phyloP scores from a whole-genome alignment of 1,139 yeast species.

The Kodamaea fungicola region DNA sequence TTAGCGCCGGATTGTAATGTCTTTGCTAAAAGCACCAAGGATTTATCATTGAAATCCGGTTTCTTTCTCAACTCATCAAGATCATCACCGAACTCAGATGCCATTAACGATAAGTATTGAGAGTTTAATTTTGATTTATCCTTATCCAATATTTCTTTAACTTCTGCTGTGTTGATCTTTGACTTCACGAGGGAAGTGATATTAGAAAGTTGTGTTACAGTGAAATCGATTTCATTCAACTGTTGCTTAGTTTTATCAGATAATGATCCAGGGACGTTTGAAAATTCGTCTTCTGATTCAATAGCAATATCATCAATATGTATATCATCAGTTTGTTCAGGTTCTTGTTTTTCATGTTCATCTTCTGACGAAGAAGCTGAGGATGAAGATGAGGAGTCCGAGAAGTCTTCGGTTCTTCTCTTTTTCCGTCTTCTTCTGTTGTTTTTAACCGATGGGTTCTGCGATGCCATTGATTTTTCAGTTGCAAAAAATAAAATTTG shows the following conservation, averaged over 20 bases:
- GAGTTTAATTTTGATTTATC: slow-evolving; percentile 45
- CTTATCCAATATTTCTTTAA: slow-evolving; percentile 20
- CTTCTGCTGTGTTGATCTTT: slow-evolving; percentile 19
- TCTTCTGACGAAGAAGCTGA: slow-evolving; percentile 32
- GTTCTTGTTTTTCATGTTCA: slow-evolving; percentile 8
- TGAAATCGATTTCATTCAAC: slow-evolving; percentile 25
- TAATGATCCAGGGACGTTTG: slow-evolving; percentile 16
- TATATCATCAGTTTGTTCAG: slow-evolving; percentile 12
- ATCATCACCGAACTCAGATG: slow-evolving; percentile 59
- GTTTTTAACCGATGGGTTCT: slow-evolving; percentile 10
- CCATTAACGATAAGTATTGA: slow-evolving; percentile 54
- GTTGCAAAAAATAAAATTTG: too few relatives aligned
- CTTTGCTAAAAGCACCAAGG: slow-evolving; percentile 60
- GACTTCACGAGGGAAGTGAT: slow-evolving; percentile 15
- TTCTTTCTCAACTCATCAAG: slow-evolving; percentile 60
- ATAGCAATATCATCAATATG: slow-evolving; percentile 35
- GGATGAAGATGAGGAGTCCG: slow-evolving; percentile 45
- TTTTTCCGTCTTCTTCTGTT: slow-evolving; percentile 58
- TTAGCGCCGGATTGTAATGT: slow-evolving; percentile 64
- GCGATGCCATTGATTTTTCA: slow-evolving; percentile 8
- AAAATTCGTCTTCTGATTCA: slow-evolving; percentile 38
- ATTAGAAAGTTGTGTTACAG: slow-evolving; percentile 21
- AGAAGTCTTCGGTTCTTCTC: slow-evolving; percentile 71
- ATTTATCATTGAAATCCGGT: slow-evolving; percentile 59
- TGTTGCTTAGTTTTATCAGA: slow-evolving; percentile 21